Conservation (phyloP, 1,284 basidiomycete genomes). For the Marasmius oreades region DNA sequence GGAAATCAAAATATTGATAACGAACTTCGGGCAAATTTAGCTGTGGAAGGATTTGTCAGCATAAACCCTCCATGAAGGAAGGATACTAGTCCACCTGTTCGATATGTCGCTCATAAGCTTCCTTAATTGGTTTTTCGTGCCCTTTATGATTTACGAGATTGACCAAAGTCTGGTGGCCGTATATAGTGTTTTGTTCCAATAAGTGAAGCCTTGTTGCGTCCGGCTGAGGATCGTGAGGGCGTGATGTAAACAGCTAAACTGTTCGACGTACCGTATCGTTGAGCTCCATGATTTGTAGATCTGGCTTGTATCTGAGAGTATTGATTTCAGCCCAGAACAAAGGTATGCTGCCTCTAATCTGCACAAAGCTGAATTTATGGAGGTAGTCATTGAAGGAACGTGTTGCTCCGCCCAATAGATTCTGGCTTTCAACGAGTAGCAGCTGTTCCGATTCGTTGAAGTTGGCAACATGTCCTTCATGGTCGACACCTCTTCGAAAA, state of each 20-base stretch:
- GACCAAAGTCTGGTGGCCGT: constrained; percentile 82
- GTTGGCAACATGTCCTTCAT: constrained; percentile 81
- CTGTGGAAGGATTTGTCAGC: constrained; percentile 29
- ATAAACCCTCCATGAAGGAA: constrained; percentile 8
- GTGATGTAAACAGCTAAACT: background rate
- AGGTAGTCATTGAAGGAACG: constrained; percentile 49
- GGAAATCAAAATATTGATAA: constrained; percentile 98
- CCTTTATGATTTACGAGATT: constrained; percentile 97
- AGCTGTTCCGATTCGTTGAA: constrained; percentile 96
- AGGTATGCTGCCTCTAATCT: constrained; percentile 92
- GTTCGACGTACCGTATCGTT: constrained; percentile 65
- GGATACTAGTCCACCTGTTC: constrained; percentile 41
- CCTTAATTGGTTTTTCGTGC: constrained; percentile 93
- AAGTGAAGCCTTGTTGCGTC: constrained; percentile 77
- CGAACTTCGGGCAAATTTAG: constrained; percentile 65
- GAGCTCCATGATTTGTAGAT: constrained; percentile 94
- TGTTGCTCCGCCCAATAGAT: constrained; percentile 33
- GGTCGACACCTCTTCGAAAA: constrained; percentile 92
- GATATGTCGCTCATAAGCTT: constrained; percentile 86
- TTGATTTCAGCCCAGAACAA: constrained; percentile 98
- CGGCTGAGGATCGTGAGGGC: constrained; percentile 40
- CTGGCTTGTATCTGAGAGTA: constrained; percentile 95
- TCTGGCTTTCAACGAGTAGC: constrained; percentile 68
- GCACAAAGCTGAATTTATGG: constrained; percentile 80
- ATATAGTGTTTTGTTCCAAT: constrained; percentile 68